phyloP scores from a whole-genome alignment of 176 grass and related monocot species.

The barley (Hordeum vulgare) region DNA sequence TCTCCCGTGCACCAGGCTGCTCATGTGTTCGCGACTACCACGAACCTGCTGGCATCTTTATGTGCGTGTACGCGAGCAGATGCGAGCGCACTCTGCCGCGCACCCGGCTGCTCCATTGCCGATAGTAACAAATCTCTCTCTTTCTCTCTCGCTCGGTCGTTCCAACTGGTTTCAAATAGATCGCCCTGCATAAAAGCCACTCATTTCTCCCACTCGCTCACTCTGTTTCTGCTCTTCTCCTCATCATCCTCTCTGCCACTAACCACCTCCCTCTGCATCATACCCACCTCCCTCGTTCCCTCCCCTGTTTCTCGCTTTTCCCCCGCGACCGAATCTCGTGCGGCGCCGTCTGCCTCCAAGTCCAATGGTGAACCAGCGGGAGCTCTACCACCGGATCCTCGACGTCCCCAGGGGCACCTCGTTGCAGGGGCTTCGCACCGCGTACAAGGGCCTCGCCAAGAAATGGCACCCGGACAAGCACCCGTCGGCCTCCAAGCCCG shows the following conservation, averaged over 20 bases:
- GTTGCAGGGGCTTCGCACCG: conserved; percentile 69
- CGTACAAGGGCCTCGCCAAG: conserved; percentile 66
- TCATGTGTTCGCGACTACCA: too few species aligned
- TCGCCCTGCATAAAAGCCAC: conserved; percentile 44
- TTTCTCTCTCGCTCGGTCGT: not conserved
- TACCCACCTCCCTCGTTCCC: not conserved
- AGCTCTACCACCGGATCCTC: too few species aligned
- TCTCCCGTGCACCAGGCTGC: too few species aligned
- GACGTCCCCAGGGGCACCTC: too few species aligned
- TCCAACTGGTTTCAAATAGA: not conserved
- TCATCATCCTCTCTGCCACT: not conserved
- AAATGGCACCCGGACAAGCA: conserved; percentile 99
- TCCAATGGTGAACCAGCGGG: conserved; percentile 60
- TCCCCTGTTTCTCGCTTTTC: not conserved
- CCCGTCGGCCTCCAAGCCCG: conserved; percentile 75
- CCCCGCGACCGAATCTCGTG: not conserved
- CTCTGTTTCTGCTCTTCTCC: not conserved
- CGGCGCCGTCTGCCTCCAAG: not conserved
- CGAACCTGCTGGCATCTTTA: too few species aligned
- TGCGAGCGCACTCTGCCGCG: too few species aligned
- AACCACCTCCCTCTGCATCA: not conserved
- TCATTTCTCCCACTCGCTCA: conserved; percentile 5
- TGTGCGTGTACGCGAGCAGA: too few species aligned
- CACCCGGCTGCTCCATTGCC: too few species aligned
- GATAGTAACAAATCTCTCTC: too few species aligned